A percentile compares a stretch with the other conserved stretches of the same genome.
Evolutionary conservation across 805 yeast species (phyloP).

Genomic region (Saccharomycopsis schoenii): DNA sequence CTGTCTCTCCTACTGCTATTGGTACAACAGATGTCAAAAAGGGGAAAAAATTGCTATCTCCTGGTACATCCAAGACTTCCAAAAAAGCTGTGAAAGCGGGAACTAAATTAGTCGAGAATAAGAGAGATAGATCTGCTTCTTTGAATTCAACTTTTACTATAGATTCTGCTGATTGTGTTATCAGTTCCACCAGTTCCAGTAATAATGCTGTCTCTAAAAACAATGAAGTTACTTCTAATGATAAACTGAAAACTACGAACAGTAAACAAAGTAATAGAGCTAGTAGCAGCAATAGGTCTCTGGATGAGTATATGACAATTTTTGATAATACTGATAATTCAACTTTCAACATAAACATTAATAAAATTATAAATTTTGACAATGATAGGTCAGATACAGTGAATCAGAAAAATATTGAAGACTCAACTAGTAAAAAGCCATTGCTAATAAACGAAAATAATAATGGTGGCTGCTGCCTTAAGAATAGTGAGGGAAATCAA

Average conservation of each 20-base stretch:
- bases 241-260: neutral
- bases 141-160: slow-evolving; percentile 1
- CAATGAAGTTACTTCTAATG: neutral
- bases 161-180: neutral
- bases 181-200: neutral
- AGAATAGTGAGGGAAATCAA: neutral
- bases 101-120: neutral
- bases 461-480: neutral
- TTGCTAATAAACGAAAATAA: neutral
- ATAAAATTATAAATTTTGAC: neutral
- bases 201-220: neutral
- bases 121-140: neutral
- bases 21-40: neutral
- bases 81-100: neutral
- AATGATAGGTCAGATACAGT: neutral
- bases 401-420: neutral
- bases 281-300: neutral
- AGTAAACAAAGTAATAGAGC: neutral
- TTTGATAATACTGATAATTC: neutral
- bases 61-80: neutral
- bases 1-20: neutral
- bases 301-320: neutral
- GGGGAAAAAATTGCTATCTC: neutral
- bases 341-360: neutral
- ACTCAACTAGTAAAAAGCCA: neutral